Percentiles rank a stretch among this genome's conserved stretches.
Evolutionary conservation across 495 filamentous ascomycete species (phyloP).

Genomic region (Cercophora scortea): DNA sequence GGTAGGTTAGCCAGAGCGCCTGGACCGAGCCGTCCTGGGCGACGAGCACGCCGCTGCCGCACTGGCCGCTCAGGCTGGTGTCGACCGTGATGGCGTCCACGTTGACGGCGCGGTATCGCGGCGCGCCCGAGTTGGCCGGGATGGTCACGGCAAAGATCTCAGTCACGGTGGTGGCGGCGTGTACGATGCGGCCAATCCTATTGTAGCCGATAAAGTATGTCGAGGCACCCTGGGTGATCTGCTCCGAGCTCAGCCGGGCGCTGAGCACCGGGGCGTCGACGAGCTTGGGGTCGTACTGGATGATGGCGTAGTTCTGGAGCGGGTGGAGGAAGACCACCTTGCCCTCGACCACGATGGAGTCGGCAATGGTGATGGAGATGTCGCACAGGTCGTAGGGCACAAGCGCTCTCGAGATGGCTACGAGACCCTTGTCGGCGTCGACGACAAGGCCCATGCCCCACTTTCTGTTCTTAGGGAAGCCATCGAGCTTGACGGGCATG

Average conservation of each 20-base stretch:
- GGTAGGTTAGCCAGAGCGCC: slow-evolving; percentile 92
- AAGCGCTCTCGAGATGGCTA: slow-evolving; percentile 86
- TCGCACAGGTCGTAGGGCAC: slow-evolving; percentile 96
- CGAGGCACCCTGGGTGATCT: slow-evolving; percentile 79
- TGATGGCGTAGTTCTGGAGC: slow-evolving; percentile 93
- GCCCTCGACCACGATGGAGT: slow-evolving; percentile 87
- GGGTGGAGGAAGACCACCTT: slow-evolving; percentile 97
- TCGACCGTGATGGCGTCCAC: slow-evolving; percentile 97
- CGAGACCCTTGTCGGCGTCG: slow-evolving; percentile 90
- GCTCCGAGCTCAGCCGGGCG: slow-evolving; percentile 69
- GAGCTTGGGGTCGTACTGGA: slow-evolving; percentile 88
- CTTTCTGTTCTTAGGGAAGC: slow-evolving; percentile 86
- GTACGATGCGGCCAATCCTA: slow-evolving; percentile 84
- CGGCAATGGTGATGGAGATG: slow-evolving; percentile 88
- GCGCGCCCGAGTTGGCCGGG: slow-evolving; percentile 81
- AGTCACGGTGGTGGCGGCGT: slow-evolving; percentile 89
- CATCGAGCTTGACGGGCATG: slow-evolving; percentile 93
- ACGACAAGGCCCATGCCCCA: slow-evolving; percentile 93
- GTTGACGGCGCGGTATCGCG: slow-evolving; percentile 93
- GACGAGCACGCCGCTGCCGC: slow-evolving; percentile 89
- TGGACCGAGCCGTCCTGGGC: slow-evolving; percentile 86
- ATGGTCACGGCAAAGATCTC: slow-evolving; percentile 98
- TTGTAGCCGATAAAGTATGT: slow-evolving; percentile 98
- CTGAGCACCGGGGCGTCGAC: slow-evolving; percentile 90
- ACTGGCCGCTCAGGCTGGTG: slow-evolving; percentile 80